These are phyloP conservation scores for Choiromyces venosus DNA, from an alignment of 495 filamentous ascomycete species.

Conservation along the genomic window DNA sequence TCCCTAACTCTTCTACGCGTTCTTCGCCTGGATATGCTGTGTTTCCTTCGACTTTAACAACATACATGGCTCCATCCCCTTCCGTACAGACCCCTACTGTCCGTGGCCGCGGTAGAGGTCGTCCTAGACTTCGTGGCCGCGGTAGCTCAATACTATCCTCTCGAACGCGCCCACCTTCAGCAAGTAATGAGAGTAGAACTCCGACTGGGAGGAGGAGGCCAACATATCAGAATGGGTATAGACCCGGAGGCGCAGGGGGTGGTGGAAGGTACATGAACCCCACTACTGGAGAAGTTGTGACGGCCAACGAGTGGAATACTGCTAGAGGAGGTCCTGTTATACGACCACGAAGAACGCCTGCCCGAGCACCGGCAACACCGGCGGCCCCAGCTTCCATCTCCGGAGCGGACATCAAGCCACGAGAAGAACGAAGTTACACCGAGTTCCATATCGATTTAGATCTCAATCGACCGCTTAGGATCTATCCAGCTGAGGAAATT, in stretches of 20 bases:
- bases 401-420: slow-evolving; percentile 87
- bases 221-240: slow-evolving; percentile 50
- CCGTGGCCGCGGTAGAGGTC: slow-evolving; percentile 38
- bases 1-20: slow-evolving; percentile 13
- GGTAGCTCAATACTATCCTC: slow-evolving; percentile 33
- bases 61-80: slow-evolving; percentile 34
- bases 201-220: slow-evolving; percentile 46
- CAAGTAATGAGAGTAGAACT: slow-evolving; percentile 40
- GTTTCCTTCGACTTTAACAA: slow-evolving; percentile 9
- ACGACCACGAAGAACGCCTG: slow-evolving; percentile 45
- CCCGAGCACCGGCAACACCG: slow-evolving; percentile 46
- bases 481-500: slow-evolving; percentile 78
- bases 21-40: slow-evolving; percentile 20
- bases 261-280: slow-evolving; percentile 68
- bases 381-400: slow-evolving; percentile 65
- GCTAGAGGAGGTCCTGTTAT: slow-evolving; percentile 46
- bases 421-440: slow-evolving; percentile 93
- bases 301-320: slow-evolving; percentile 48
- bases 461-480: slow-evolving; percentile 67
- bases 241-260: slow-evolving; percentile 74
- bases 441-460: slow-evolving; percentile 95
- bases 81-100: slow-evolving; percentile 28
- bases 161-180: slow-evolving; percentile 20
- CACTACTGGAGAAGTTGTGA: slow-evolving; percentile 42
- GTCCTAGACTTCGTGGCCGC: slow-evolving; percentile 34